Evolutionary conservation across 1,284 basidiomycete species (phyloP), one percentile per base, ranked within the genome.

Genomic region (Ceratobasidium sp.): DNA sequence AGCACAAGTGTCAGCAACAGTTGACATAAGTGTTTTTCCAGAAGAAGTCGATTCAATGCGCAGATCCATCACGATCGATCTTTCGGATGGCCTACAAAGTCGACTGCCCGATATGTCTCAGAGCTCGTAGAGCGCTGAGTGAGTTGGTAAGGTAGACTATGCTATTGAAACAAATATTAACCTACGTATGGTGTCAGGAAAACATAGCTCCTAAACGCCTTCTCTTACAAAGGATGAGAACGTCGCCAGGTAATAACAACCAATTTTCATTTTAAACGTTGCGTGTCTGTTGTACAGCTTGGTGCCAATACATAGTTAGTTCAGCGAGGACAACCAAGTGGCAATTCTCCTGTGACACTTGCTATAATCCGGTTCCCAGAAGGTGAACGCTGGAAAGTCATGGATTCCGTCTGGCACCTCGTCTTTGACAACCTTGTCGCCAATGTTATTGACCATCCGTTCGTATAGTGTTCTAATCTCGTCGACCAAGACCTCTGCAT

Each of bases 311-410:
- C 6, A 44, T n/a, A 42, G 23, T 42, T 44, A 64, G 18, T 64
- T 44, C 46, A 75, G 33, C 13, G 72, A 75, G 6, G 72, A n/a
- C 44, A 64, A 53, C 72, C 72, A 75, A 51, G 72, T 12, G 6
- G 72, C 72, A 55, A 75, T 64, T 55, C 72, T 63, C 60, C 55
- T 64, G 28, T 75, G 72, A 40, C 82, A 82, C 28, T 83, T 73
- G 18, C 83, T 84, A 71, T 88, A 84, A 83, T 92, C 90, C 0
- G 90, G 91, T 79, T 92, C 90, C 80, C 88, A 86, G 87, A 87
- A 89, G 1, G 82, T 42, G 68, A 90, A 86, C 39, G 86, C 80
- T 23, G 91, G 53, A 79, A 88, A 89, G 79, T 91, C 89, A 80
- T 92, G 91, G 5, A 89, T 78, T 13, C 84, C 87, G 82, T 91